Base-by-base conservation (phyloP, 176 grass and related monocot species). In the Triticum monococcum region DNA sequence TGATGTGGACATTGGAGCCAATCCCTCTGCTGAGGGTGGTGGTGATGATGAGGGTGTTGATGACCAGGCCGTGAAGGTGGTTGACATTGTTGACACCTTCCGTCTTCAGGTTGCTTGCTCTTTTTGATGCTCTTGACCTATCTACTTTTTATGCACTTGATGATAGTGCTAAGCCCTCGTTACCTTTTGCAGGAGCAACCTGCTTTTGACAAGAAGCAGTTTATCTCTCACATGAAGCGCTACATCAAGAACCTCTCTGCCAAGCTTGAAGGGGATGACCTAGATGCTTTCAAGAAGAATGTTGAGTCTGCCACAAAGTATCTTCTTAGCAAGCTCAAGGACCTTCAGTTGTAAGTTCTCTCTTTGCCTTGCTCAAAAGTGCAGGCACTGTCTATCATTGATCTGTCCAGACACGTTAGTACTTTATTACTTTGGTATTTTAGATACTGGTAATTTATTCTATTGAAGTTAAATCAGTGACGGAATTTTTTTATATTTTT, bases 11-110 rank as follows among this genome's bases (percentile, higher is more conserved):
- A 98, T 98, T 81, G 96, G 97, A 89, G 97, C 97, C 43, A 99
- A 99, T 38, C 94, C 97, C 2, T 99, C 97, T 30, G 92, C 94
- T 2, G 92, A 99, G 81, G 94, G 92, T 22, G 90, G 62, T 25
- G 89, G 52, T 24, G 97, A 96, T 0, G 96, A 92, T 20, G 96
- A 96, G 67, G 94, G 96, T 57, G 92, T 94, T 12, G 89, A 99
- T 75, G 92, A 99, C 48, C 8, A 52, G 40, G 80, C 79, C 0
- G 82, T 87, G 12, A 99, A 88, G 89, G 94, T 99, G 18, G 96
- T 98, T 32, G 96, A 98, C 83, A 98, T 98, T 7, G 88, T 92
- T 0, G 96, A 98, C 88, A 98, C 97, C 20, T 99, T 99, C 87
- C 87, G 97, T 62, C 94, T 99, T 33, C 96, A 98, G 93, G 93